phyloP scores from a whole-genome alignment of 176 grass and related monocot genomes.

The Juncus inflexus region DNA sequence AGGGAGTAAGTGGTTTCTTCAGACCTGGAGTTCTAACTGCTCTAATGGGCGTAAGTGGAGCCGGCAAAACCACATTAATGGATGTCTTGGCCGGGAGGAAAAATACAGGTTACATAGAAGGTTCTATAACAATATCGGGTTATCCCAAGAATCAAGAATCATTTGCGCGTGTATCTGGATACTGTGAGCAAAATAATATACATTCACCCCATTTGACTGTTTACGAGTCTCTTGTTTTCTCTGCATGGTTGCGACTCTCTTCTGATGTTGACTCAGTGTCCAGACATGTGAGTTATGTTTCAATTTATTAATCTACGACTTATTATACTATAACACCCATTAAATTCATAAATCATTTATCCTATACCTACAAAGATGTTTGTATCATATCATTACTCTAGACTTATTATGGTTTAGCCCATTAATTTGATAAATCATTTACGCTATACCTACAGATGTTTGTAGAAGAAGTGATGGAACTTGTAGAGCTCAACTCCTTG shows the following conservation, averaged over 20 bases:
- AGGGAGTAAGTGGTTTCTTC: slow-evolving; percentile 37
- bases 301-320: no score
- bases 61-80: slow-evolving; percentile 35
- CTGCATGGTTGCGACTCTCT: slow-evolving; percentile 33
- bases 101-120: slow-evolving; percentile 32
- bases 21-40: slow-evolving; percentile 38
- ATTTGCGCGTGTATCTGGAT: slow-evolving; percentile 30
- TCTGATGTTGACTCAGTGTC: slow-evolving; percentile 26
- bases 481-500: background rate
- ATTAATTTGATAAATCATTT: no score
- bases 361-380: no score
- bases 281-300: slow-evolving; percentile 31
- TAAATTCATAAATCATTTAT: slow-evolving; percentile 4
- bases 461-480: slow-evolving; percentile 1
- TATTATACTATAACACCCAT: no score
- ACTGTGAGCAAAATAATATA: slow-evolving; percentile 30
- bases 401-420: no score
- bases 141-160: slow-evolving; percentile 43
- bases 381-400: no score
- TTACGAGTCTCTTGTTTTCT: slow-evolving; percentile 33
- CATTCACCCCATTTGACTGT: slow-evolving; percentile 30
- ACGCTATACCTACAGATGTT: background rate
- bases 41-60: slow-evolving; percentile 37
- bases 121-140: slow-evolving; percentile 16
- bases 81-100: slow-evolving; percentile 37